phyloP scores from a whole-genome alignment of 192 early-diverging fungal genomes.

The Dissophora ornata region DNA sequence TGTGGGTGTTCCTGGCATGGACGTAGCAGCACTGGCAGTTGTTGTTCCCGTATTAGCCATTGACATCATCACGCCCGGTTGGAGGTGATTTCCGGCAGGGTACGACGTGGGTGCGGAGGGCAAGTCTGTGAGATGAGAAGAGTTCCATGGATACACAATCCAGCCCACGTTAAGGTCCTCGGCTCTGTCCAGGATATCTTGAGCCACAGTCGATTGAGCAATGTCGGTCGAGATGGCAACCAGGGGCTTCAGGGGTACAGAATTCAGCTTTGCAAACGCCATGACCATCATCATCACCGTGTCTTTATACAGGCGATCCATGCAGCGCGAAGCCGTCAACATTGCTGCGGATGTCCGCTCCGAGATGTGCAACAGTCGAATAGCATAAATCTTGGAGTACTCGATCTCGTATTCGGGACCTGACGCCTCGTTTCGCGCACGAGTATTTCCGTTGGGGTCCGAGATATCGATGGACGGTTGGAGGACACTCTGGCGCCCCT shows the following conservation, averaged over 20 bases:
- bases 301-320: conserved; percentile 70
- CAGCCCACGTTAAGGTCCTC: conserved; percentile 66
- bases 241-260: conserved; percentile 69
- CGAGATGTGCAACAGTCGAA: conserved; percentile 80
- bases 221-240: conserved; percentile 68
- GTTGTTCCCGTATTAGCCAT: conserved; percentile 15
- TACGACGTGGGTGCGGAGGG: no score
- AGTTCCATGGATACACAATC: conserved; percentile 76
- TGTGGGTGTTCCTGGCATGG: conserved; percentile 11
- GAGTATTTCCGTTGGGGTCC: conserved; percentile 19
- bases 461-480: conserved; percentile 53
- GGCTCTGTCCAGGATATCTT: conserved; percentile 68
- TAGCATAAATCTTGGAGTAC: conserved; percentile 61
- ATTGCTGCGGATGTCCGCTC: conserved; percentile 84
- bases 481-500: neutral
- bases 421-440: neutral
- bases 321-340: conserved; percentile 71
- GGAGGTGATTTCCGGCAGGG: conserved; percentile 16
- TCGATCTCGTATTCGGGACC: conserved; percentile 18
- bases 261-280: conserved; percentile 80
- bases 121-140: conserved; percentile 36
- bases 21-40: neutral
- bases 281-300: conserved; percentile 84
- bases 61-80: conserved; percentile 23
- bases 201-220: conserved; percentile 67